A percentile compares a stretch with the other conserved stretches of the same genome.
Evolutionary conservation across 345 rosid genomes (phyloP).

Genomic region (Populus euphratica): DNA sequence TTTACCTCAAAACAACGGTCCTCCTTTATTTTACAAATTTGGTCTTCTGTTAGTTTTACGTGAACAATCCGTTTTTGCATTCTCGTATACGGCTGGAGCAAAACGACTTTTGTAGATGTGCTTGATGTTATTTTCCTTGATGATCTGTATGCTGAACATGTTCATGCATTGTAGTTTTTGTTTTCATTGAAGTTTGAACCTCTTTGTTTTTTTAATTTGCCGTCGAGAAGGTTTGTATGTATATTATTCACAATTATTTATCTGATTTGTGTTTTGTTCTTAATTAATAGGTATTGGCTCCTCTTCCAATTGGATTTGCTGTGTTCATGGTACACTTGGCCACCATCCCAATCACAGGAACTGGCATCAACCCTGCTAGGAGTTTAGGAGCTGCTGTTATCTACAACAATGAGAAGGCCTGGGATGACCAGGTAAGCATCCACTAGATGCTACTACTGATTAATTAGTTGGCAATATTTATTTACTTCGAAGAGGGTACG

Average conservation of each 20-base stretch:
- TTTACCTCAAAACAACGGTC: background rate
- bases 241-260: background rate
- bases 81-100: background rate
- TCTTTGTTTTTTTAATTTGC: background rate
- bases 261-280: background rate
- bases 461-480: background rate
- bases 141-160: background rate
- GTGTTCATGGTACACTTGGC: conserved; percentile 95
- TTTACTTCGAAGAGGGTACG: background rate
- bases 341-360: conserved; percentile 83
- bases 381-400: conserved; percentile 80
- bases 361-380: conserved; percentile 88
- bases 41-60: background rate
- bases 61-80: background rate
- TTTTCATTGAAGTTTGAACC: background rate
- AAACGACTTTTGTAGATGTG: background rate
- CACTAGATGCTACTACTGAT: background rate
- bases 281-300: conserved; percentile 59
- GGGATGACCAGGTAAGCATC: conserved; percentile 69
- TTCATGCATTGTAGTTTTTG: background rate
- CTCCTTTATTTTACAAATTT: background rate
- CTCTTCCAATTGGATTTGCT: conserved; percentile 82
- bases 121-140: background rate
- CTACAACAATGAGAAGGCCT: conserved; percentile 47
- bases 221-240: background rate